Evolutionary conservation across 2,329 filamentous ascomycete genomes (phyloP).

Genomic region (Hirsutella thompsonii): DNA sequence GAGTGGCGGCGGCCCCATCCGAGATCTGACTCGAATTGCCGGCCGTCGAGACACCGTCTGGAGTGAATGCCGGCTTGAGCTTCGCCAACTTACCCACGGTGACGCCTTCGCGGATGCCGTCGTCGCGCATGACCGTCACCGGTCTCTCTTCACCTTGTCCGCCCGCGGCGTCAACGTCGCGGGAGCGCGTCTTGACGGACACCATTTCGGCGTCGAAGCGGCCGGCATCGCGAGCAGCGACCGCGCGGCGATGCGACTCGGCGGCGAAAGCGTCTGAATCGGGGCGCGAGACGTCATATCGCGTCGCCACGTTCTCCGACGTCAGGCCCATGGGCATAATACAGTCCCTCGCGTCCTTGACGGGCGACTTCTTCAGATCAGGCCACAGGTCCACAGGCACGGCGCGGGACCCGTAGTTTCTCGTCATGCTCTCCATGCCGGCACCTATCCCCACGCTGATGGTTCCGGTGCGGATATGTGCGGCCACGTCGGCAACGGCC

Average conservation of each 20-base stretch:
- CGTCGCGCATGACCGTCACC: constrained; percentile 63
- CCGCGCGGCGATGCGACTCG: constrained; percentile 60
- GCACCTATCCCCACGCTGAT: constrained; percentile 68
- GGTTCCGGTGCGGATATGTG: constrained; percentile 60
- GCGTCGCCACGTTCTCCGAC: constrained; percentile 71
- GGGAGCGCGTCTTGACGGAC: constrained; percentile 59
- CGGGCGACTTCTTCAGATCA: constrained; percentile 48
- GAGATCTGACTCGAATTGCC: constrained; percentile 80
- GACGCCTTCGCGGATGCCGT: constrained; percentile 63
- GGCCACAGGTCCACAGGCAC: constrained; percentile 77
- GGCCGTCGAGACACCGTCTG: constrained; percentile 65
- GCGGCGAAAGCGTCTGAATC: constrained; percentile 81
- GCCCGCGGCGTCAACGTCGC: constrained; percentile 35
- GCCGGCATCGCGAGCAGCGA: constrained; percentile 54
- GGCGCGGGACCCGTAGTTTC: constrained; percentile 76
- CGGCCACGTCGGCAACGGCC: constrained; percentile 61
- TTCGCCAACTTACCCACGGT: constrained; percentile 58
- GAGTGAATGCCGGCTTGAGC: constrained; percentile 76
- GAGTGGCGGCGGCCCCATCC: constrained; percentile 72
- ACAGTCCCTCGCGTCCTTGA: constrained; percentile 66
- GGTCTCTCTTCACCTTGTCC: constrained; percentile 35
- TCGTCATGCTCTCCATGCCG: constrained; percentile 93
- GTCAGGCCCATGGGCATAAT: constrained; percentile 93
- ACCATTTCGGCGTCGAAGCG: constrained; percentile 70
- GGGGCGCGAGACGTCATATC: constrained; percentile 58